These are phyloP conservation scores for Polyporus tsugae DNA, from an alignment of 1,284 basidiomycete genomes.

Conservation along the genomic window DNA sequence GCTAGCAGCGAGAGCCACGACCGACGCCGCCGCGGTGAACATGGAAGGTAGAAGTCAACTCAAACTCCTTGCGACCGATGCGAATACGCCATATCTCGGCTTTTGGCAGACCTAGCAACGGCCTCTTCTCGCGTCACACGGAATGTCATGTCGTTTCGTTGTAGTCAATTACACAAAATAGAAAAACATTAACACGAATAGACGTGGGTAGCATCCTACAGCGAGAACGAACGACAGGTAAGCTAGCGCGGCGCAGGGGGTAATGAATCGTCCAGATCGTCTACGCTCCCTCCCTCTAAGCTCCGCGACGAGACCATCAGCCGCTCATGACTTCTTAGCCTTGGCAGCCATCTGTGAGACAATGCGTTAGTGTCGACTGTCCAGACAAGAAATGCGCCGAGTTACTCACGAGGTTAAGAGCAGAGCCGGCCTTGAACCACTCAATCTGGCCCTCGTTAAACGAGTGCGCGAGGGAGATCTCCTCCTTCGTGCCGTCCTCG, in stretches of 20 bases:
- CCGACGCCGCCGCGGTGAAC: conserved; percentile 1
- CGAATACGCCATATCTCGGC: background rate
- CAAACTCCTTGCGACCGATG: background rate
- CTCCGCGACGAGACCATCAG: background rate
- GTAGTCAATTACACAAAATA: conserved; percentile 29
- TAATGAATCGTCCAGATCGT: conserved; percentile 21
- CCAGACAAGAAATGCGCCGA: background rate
- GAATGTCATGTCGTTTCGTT: conserved; percentile 20
- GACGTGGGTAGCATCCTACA: conserved; percentile 33
- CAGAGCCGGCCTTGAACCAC: conserved; percentile 95
- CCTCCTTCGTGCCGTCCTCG: conserved; percentile 80
- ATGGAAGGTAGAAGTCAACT: conserved; percentile 1
- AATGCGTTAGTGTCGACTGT: background rate
- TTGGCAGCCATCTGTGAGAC: conserved; percentile 56
- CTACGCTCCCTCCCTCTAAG: conserved; percentile 13
- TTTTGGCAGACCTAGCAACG: conserved; percentile 1
- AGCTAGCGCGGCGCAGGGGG: conserved; percentile 23
- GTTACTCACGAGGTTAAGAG: conserved; percentile 77
- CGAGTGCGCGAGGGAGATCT: conserved; percentile 78
- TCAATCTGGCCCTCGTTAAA: conserved; percentile 92
- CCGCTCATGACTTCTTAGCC: conserved; percentile 51
- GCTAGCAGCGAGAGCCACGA: conserved; percentile 5
- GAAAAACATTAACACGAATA: conserved; percentile 31
- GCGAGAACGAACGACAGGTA: conserved; percentile 25
- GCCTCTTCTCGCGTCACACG: conserved; percentile 5